These are phyloP conservation scores for Hippophae rhamnoides DNA, from an alignment of 306 rosid species.

Conservation along the genomic window DNA sequence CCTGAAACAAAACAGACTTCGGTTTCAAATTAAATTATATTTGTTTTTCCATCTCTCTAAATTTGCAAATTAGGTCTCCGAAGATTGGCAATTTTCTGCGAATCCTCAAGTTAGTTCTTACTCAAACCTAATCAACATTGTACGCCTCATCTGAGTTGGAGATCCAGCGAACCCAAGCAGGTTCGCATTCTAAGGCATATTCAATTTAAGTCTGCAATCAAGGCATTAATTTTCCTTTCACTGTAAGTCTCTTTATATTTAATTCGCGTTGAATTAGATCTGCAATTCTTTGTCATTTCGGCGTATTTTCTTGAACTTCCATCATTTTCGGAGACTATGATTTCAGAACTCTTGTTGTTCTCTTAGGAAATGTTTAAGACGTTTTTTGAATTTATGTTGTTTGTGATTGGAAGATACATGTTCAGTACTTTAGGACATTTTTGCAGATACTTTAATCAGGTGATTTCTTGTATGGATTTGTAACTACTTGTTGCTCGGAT, in stretches of 20 bases:
- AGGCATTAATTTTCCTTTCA: conserved; percentile 5
- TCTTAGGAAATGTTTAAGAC: neutral
- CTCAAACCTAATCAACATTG: conserved; percentile 25
- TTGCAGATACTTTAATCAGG: too few relatives aligned
- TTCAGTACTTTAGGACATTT: too few relatives aligned
- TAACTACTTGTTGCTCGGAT: too few relatives aligned
- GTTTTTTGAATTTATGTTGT: conserved; percentile 7
- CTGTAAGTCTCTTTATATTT: conserved; percentile 22
- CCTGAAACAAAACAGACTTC: neutral
- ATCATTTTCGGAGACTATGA: conserved; percentile 11
- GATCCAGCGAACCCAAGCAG: conserved; percentile 42
- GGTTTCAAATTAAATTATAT: neutral
- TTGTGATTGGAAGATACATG: too few relatives aligned
- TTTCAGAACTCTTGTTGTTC: conserved; percentile 2
- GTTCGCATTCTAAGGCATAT: conserved; percentile 24
- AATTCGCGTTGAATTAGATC: conserved; percentile 18
- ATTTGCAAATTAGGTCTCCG: conserved; percentile 11
- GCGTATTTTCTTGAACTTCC: conserved; percentile 1
- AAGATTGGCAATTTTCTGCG: conserved; percentile 11
- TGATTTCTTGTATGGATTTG: too few relatives aligned
- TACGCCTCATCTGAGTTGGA: conserved; percentile 29
- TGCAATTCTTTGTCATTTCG: conserved; percentile 1
- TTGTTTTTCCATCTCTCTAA: neutral
- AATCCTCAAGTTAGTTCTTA: conserved; percentile 13
- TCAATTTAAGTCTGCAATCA: conserved; percentile 3